Evolutionary conservation across 108 stramenopile genomes (phyloP).

Genomic region (Nitzschia sp.): DNA sequence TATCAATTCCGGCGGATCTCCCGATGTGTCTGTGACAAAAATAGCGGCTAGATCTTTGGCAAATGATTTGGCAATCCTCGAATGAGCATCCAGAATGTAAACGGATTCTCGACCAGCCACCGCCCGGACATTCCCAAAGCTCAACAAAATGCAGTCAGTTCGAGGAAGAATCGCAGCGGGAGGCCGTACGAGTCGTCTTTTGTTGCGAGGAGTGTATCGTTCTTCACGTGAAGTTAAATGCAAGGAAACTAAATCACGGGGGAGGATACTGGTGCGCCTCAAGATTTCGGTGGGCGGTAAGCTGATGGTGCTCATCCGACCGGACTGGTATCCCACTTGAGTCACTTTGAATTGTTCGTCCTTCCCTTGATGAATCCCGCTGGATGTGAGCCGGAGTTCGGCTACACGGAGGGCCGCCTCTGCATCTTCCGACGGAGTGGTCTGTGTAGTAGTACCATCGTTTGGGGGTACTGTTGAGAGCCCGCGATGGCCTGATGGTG

Average conservation of each 20-base stretch:
- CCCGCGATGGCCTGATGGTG: no score
- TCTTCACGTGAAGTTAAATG: constrained; percentile 36
- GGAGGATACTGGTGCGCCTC: constrained; percentile 53
- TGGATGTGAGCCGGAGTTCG: neutral
- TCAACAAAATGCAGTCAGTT: constrained; percentile 60
- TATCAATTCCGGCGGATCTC: constrained; percentile 66
- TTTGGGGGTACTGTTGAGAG: no score
- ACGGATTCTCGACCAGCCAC: constrained; percentile 57
- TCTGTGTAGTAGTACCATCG: no score
- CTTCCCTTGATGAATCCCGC: neutral
- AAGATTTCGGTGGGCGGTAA: constrained; percentile 54
- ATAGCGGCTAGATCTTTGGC: constrained; percentile 33
- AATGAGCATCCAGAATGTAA: constrained; percentile 78
- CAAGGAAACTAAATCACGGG: constrained; percentile 81
- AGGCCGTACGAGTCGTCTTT: constrained; percentile 35
- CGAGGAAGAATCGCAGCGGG: constrained; percentile 78
- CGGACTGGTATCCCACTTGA: constrained; percentile 19
- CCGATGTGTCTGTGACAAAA: constrained; percentile 27
- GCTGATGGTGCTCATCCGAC: constrained; percentile 26
- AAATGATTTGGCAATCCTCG: constrained; percentile 48
- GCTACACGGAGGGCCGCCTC: neutral
- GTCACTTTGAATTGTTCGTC: constrained; percentile 31
- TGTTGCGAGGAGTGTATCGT: constrained; percentile 36
- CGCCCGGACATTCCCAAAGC: constrained; percentile 80
- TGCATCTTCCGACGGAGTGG: neutral